phyloP scores from a whole-genome alignment of 2,329 filamentous ascomycete species.

The Phoma sp. region DNA sequence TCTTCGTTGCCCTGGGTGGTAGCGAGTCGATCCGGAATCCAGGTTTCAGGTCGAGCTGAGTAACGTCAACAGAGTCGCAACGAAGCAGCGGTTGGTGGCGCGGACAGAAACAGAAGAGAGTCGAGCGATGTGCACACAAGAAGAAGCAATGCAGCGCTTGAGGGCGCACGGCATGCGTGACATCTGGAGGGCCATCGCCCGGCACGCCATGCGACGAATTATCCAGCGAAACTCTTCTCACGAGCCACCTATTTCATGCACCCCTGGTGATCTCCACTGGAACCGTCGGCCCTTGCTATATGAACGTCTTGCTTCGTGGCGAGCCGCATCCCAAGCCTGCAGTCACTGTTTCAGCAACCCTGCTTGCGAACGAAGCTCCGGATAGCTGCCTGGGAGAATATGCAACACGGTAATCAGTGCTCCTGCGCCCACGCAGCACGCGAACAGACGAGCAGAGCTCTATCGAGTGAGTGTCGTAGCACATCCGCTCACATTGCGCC shows the following conservation, averaged over 20 bases:
- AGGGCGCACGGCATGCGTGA: conserved; percentile 37
- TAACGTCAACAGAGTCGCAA: conserved; percentile 34
- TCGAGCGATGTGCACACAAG: conserved; percentile 17
- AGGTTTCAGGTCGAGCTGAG: conserved; percentile 40
- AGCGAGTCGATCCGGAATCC: conserved; percentile 36
- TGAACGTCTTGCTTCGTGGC: conserved; percentile 13
- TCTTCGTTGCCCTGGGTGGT: conserved; percentile 22
- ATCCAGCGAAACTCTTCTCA: conserved; percentile 15
- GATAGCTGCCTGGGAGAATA: conserved; percentile 33
- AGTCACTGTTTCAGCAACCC: conserved; percentile 31
- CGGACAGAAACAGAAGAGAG: conserved; percentile 17
- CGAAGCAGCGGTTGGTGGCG: conserved; percentile 19
- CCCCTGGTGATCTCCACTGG: conserved; percentile 2
- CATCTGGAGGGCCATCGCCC: conserved; percentile 26
- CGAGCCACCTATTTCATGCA: conserved; percentile 21
- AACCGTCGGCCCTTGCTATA: conserved; percentile 7
- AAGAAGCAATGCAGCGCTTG: conserved; percentile 24
- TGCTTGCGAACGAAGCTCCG: conserved; percentile 24
- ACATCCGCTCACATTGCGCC: conserved; percentile 28
- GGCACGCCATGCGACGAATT: conserved; percentile 28
- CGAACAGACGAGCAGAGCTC: conserved; percentile 33
- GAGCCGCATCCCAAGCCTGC: conserved; percentile 19
- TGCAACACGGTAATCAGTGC: conserved; percentile 38
- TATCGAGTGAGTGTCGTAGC: conserved; percentile 34
- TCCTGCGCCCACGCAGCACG: conserved; percentile 43